Base-by-base conservation (phyloP, 768 basidiomycete species). In the Dioszegia crocea region DNA sequence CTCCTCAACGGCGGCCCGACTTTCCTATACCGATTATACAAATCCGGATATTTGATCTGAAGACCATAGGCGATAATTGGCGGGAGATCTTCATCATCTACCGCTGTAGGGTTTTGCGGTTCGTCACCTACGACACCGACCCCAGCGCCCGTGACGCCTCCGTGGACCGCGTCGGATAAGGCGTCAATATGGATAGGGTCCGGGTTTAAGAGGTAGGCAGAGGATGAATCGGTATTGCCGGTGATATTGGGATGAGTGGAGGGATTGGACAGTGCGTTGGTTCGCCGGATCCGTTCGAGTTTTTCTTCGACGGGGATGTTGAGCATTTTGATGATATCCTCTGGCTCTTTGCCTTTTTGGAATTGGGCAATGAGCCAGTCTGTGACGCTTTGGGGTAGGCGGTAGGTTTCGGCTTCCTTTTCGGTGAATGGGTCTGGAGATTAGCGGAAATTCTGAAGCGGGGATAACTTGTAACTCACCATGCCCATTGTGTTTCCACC, bases 401-500 rank as follows among this genome's bases (percentile, higher is more conserved):
- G 27, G 17, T 66, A 66, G 40, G 56, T 53, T 19, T 70, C 60
- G 14, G 38, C 33, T 40, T 70, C 64, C 4, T 47, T 54, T 23
- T 67, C 66, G 8, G 61, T 59, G 50, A 70, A 73, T 0, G 68
- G 68, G 44, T 73, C 71, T 73, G 46, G 5, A 30, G 14, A 39
- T 59, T 30, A 60, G 61, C 43, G n/a, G n/a, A n/a, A n/a, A n/a
- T 27, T 24, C 6, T 6, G 11, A 3, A 24, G 6, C 49, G 43
- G 4, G 19, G 17, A 11, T 16, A 57, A 27, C 3, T 14, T 12
- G 39, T 24, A 14, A 61, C 69, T 66, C 62, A 74, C 72, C 69
- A 63, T 74, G 72, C 6, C 72, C 69, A n/a, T 70, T 63, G 43
- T 74, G 72, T 50, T 63, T 61, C 72, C 72, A 74, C 43, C 62